phyloP scores from a whole-genome alignment of 495 filamentous ascomycete species.

The Daldinia childiae region DNA sequence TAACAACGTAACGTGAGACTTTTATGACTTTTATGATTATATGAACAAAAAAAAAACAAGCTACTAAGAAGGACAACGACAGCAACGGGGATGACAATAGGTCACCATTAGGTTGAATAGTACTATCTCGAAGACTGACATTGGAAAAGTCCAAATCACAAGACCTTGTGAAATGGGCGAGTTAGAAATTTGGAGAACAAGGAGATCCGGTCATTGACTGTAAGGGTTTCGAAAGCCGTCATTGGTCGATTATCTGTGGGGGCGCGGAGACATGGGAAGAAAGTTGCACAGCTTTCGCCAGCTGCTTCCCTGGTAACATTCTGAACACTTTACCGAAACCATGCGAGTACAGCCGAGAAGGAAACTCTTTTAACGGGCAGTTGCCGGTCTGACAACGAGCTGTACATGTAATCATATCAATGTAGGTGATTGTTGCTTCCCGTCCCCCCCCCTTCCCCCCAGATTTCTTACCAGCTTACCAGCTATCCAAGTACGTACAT shows the following conservation, averaged over 20 bases:
- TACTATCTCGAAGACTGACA: constrained; percentile 7
- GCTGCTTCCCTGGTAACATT: constrained; percentile 18
- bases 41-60: neutral
- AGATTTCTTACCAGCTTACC: neutral
- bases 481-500: neutral
- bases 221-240: constrained; percentile 32
- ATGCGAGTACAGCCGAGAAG: constrained; percentile 43
- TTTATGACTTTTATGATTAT: neutral
- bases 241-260: constrained; percentile 41
- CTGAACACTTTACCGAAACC: constrained; percentile 36
- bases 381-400: constrained; percentile 4
- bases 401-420: neutral
- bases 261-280: constrained; percentile 42
- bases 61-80: constrained; percentile 10
- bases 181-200: constrained; percentile 35
- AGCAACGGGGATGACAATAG: constrained; percentile 6
- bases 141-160: constrained; percentile 26
- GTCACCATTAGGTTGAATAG: constrained; percentile 13
- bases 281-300: constrained; percentile 36
- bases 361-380: constrained; percentile 5
- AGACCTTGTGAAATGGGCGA: constrained; percentile 14
- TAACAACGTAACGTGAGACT: constrained; percentile 6
- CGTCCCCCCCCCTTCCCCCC: too few species aligned
- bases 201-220: constrained; percentile 13
- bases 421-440: neutral